phyloP scores from a whole-genome alignment of 306 rosid species.

The Quercus robur region DNA sequence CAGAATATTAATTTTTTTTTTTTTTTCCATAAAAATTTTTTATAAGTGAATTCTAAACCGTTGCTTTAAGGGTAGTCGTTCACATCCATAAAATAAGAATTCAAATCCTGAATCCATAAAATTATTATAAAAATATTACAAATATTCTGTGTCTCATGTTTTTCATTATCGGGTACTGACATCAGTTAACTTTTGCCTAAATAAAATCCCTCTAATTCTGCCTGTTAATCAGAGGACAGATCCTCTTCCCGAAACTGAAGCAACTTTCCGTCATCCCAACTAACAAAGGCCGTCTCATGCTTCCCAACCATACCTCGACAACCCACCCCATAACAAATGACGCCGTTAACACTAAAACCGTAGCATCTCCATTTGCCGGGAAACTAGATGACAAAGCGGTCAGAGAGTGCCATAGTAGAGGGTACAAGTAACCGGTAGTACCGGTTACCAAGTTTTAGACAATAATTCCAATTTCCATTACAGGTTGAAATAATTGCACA shows the following conservation, averaged over 20 bases:
- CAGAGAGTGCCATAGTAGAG: neutral
- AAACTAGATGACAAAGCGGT: neutral
- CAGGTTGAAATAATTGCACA: neutral
- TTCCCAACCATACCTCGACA: neutral
- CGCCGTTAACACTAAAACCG: neutral
- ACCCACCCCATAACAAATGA: neutral
- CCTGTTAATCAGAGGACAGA: slow-evolving; percentile 7
- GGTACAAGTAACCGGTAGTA: neutral
- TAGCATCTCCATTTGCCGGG: neutral
- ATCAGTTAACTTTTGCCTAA: too few relatives aligned
- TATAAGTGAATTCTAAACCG: too few relatives aligned
- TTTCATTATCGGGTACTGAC: too few relatives aligned
- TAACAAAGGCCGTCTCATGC: slow-evolving; percentile 5
- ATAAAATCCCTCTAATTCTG: neutral
- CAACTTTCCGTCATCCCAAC: neutral
- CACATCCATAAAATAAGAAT: too few relatives aligned
- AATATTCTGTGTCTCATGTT: too few relatives aligned
- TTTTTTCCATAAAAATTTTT: too few relatives aligned
- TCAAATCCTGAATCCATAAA: too few relatives aligned
- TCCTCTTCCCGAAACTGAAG: slow-evolving; percentile 1
- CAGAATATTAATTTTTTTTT: too few relatives aligned
- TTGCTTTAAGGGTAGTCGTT: rapidly evolving
- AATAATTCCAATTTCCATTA: neutral
- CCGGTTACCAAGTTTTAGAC: neutral
- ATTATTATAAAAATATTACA: too few relatives aligned